Evolutionary conservation across 2,329 filamentous ascomycete genomes (phyloP).

Genomic region (Alternaria sp.): DNA sequence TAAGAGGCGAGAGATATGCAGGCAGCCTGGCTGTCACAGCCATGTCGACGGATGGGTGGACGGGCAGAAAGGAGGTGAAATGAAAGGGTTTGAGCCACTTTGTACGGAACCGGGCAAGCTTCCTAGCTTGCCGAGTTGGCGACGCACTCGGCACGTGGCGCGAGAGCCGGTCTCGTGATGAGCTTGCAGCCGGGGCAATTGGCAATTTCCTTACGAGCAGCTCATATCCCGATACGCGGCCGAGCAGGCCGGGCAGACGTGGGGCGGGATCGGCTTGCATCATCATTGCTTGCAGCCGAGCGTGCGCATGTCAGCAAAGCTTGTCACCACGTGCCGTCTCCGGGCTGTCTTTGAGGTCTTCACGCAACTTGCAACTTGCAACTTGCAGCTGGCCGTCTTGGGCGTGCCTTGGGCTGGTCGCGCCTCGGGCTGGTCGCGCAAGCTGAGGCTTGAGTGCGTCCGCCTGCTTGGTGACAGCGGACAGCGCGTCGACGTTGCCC

Average conservation of each 20-base stretch:
- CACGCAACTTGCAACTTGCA: conserved; percentile 2
- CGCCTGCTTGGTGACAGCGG: conserved; percentile 21
- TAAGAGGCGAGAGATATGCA: conserved; percentile 14
- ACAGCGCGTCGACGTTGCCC: conserved; percentile 22
- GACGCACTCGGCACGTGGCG: conserved; percentile 10
- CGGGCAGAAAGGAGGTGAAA: neutral
- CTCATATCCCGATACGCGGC: conserved; percentile 5
- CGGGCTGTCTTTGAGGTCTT: conserved; percentile 1
- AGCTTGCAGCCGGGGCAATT: neutral
- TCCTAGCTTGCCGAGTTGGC: neutral
- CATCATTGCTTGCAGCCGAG: conserved; percentile 17
- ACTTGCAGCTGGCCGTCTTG: neutral
- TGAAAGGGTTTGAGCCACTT: neutral
- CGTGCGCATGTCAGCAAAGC: conserved; percentile 28
- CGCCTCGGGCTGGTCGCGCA: conserved; percentile 10
- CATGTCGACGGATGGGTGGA: neutral
- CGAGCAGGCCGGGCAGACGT: neutral
- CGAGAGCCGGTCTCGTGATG: conserved; percentile 1
- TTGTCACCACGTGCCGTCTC: conserved; percentile 17
- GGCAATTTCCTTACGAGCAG: conserved; percentile 21
- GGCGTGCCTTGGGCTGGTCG: neutral
- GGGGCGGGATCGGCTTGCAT: conserved; percentile 3
- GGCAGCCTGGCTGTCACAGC: neutral
- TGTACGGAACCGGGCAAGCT: neutral
- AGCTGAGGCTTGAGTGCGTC: conserved; percentile 28